Conservation (phyloP, 352 stramenopile genomes). For the Phytopythium aichiense region DNA sequence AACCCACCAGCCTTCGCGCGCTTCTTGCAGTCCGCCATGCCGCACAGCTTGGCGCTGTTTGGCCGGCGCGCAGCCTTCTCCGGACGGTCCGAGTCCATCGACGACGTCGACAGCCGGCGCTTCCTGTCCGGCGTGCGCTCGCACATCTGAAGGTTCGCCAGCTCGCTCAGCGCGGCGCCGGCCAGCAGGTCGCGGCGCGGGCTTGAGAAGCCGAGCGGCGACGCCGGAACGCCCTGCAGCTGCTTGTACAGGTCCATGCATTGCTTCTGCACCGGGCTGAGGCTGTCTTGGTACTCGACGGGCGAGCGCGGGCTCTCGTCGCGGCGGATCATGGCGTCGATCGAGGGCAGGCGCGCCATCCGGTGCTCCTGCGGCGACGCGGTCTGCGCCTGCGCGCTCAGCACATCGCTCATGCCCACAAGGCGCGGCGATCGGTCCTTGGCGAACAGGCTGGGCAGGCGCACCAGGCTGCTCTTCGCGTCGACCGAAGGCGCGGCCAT, state of each 20-base stretch:
- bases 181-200: constrained; percentile 34
- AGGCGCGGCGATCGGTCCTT: constrained; percentile 45
- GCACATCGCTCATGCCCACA: constrained; percentile 66
- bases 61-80: constrained; percentile 41
- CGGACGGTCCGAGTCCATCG: constrained; percentile 8
- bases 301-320: constrained; percentile 25
- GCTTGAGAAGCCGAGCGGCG: constrained; percentile 13
- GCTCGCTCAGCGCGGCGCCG: constrained; percentile 40
- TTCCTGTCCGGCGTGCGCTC: constrained; percentile 12
- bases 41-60: constrained; percentile 74
- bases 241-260: constrained; percentile 66
- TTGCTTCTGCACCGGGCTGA: constrained; percentile 58
- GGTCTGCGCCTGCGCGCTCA: constrained; percentile 20
- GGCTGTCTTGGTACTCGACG: constrained; percentile 14
- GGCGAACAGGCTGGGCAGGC: constrained; percentile 51
- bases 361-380: constrained; percentile 36
- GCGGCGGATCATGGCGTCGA: constrained; percentile 63
- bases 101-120: constrained; percentile 14
- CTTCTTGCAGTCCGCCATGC: constrained; percentile 68
- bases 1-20: constrained; percentile 76
- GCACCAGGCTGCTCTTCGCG: constrained; percentile 31
- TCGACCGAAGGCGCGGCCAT: constrained; percentile 6
- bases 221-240: constrained; percentile 30
- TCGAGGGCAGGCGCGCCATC: constrained; percentile 51
- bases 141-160: constrained; percentile 13